These are phyloP conservation scores for Parasarocladium wereldwijsianum DNA, from an alignment of 2,329 filamentous ascomycete genomes.

Conservation along the genomic window DNA sequence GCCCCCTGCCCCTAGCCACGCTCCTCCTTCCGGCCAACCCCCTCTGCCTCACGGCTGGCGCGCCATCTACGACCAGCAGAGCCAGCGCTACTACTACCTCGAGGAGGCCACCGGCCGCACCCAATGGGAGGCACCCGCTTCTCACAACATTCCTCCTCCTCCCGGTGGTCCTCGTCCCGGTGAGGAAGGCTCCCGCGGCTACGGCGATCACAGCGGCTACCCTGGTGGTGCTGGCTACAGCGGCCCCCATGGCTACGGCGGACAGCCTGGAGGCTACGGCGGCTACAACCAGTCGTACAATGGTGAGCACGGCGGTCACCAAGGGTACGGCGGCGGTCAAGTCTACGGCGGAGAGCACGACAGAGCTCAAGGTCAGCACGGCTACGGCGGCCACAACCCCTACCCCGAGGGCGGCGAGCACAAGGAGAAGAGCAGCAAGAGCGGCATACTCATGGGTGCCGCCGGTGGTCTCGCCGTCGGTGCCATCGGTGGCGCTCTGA, in stretches of 20 bases:
- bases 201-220: conserved; percentile 7
- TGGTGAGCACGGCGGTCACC: conserved; percentile 5
- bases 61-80: conserved; percentile 45
- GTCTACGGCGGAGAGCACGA: conserved; percentile 3
- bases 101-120: conserved; percentile 45
- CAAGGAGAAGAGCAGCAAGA: conserved; percentile 30
- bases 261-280: conserved; percentile 4
- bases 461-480: conserved; percentile 44
- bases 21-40: conserved; percentile 24
- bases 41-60: conserved; percentile 46
- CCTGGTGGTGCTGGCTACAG: not conserved
- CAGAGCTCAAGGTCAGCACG: conserved; percentile 2
- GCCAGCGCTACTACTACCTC: conserved; percentile 50
- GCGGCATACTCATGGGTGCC: conserved; percentile 41
- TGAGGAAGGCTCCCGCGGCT: conserved; percentile 11
- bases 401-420: conserved; percentile 11
- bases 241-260: conserved; percentile 7
- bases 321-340: conserved; percentile 1
- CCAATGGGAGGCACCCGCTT: conserved; percentile 46
- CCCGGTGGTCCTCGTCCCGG: conserved; percentile 11
- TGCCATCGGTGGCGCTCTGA: conserved; percentile 40
- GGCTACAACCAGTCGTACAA: conserved; percentile 8
- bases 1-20: conserved; percentile 15
- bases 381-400: conserved; percentile 8
- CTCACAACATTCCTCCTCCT: conserved; percentile 10